Evolutionary conservation across 2,329 filamentous ascomycete genomes (phyloP).

Genomic region (Fusarium luffae): DNA sequence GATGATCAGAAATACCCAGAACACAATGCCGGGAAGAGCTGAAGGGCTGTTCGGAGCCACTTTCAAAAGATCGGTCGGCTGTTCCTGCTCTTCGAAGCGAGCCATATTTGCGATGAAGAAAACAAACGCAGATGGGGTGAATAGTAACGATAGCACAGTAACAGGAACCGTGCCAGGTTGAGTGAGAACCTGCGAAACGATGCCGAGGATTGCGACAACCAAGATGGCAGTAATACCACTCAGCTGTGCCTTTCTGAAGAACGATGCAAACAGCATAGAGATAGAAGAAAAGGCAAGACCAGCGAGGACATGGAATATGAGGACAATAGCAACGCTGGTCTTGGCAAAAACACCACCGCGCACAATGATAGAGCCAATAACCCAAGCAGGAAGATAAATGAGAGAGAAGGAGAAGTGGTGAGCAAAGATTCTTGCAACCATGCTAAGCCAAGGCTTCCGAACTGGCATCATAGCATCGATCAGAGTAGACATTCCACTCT

Average conservation of each 20-base stretch:
- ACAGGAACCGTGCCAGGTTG: conserved; percentile 72
- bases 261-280: conserved; percentile 81
- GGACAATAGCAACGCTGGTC: conserved; percentile 72
- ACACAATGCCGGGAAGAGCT: conserved; percentile 75
- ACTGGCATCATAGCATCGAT: conserved; percentile 94
- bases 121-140: conserved; percentile 88
- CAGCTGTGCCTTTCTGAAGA: conserved; percentile 89
- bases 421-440: conserved; percentile 79
- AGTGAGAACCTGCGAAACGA: conserved; percentile 81
- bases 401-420: conserved; percentile 84
- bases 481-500: conserved; percentile 86
- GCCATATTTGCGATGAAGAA: conserved; percentile 82
- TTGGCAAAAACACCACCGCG: conserved; percentile 71
- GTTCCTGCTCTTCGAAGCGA: conserved; percentile 74
- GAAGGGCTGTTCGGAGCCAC: conserved; percentile 74
- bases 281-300: conserved; percentile 83
- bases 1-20: conserved; percentile 81
- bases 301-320: conserved; percentile 79
- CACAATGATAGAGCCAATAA: conserved; percentile 76
- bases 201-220: conserved; percentile 77
- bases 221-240: conserved; percentile 85
- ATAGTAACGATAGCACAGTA: conserved; percentile 77
- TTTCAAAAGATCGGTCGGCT: conserved; percentile 69
- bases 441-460: conserved; percentile 77
- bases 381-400: conserved; percentile 85